phyloP scores from a whole-genome alignment of 2,329 filamentous ascomycete genomes.

The Madurella fahalii region DNA sequence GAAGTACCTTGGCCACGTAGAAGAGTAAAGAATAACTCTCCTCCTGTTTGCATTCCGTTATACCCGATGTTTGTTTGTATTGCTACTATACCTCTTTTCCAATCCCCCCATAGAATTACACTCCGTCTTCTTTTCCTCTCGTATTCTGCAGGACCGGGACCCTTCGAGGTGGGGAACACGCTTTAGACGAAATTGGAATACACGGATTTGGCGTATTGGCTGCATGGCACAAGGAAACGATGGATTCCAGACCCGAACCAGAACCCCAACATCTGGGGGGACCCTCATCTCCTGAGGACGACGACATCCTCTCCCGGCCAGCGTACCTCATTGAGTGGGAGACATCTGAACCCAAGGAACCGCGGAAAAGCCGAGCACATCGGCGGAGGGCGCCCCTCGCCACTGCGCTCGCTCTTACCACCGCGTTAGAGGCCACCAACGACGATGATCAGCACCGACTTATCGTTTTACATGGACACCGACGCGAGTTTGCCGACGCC shows the following conservation, averaged over 20 bases:
- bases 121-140: no score
- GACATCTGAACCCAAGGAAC: conserved; percentile 10
- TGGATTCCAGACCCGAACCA: not conserved
- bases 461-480: not conserved
- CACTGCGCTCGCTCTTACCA: not conserved
- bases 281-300: not conserved
- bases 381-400: not conserved
- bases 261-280: not conserved
- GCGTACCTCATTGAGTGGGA: conserved; percentile 25
- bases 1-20: conserved; percentile 11
- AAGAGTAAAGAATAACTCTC: no score
- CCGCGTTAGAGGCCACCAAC: not conserved
- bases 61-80: no score
- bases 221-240: not conserved
- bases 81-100: no score
- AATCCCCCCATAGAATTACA: no score
- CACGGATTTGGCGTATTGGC: no score
- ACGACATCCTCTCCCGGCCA: conserved; percentile 9
- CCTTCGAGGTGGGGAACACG: no score
- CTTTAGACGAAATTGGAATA: no score
- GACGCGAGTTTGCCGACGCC: conserved; percentile 6
- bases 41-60: no score
- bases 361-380: not conserved
- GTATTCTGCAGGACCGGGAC: no score
- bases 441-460: not conserved